Evolutionary conservation across 2,329 filamentous ascomycete genomes (phyloP), one percentile per base, ranked within the genome.

Genomic region (Curvularia sp.): DNA sequence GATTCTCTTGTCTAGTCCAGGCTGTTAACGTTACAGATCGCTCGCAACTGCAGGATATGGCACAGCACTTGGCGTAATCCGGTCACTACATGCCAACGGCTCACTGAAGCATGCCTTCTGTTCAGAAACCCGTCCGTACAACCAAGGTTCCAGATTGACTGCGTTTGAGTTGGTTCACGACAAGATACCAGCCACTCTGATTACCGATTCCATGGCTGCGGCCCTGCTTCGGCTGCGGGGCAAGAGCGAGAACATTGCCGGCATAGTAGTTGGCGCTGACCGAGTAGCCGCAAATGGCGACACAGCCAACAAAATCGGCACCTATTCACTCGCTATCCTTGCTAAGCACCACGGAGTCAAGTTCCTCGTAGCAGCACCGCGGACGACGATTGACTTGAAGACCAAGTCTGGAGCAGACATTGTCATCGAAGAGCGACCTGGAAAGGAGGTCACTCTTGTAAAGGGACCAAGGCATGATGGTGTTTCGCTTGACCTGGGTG

Each of bases 281-380:
- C 88, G 95, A 56, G 95, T 99, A 13, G 95, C 94, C 31, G 91
- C 93, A 50, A 99, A 99, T 71, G 95, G 95, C 30, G 95, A 99
- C 79, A 98, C 95, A 0, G 95, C 95, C 55, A 99, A 99, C 82
- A 99, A 99, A 82, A 96, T 99, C 61, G 95, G 95, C 51, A 99
- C 95, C 0, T 98, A 99, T 76, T 86, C 89, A 54, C 85, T 99
- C 4, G 93, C 95, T 3, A 93, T 98, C n/a, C 84, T 97, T 30
- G 95, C 95, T 22, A 88, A 85, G 65, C 83, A 93, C 71, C 95
- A 99, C 71, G 91, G 91, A 18, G 85, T 98, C 71, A 96, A 94
- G 77, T 99, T 99, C 75, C 85, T 99, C 9, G 93, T 99, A 30
- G 95, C 95, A 0, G 95, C 95, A 0, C 95, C 95, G 0, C 91